A percentile compares a stretch with the other conserved stretches of the same genome.
Conservation (phyloP, 2,329 filamentous ascomycete species). For the Sarocladium strictum region DNA sequence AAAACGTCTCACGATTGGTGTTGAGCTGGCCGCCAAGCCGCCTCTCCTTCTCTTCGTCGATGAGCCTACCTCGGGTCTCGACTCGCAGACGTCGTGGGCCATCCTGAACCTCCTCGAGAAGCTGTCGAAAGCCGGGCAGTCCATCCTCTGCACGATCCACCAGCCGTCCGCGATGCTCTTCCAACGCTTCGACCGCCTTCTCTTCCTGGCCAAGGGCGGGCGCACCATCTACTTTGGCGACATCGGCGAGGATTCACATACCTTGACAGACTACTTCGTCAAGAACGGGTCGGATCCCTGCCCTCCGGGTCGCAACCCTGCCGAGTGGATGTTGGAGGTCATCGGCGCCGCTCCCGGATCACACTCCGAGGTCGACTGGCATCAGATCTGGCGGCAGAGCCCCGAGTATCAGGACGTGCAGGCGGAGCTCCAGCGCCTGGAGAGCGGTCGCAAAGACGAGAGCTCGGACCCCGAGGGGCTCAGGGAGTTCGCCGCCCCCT, state of each 20-base stretch:
- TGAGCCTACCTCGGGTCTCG: slow-evolving; percentile 52
- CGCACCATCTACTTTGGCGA: slow-evolving; percentile 77
- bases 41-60: slow-evolving; percentile 53
- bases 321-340: slow-evolving; percentile 59
- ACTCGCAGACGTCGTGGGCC: slow-evolving; percentile 53
- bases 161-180: slow-evolving; percentile 93
- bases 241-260: slow-evolving; percentile 56
- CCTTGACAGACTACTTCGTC: slow-evolving; percentile 55
- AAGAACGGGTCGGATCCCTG: slow-evolving; percentile 52
- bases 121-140: slow-evolving; percentile 44
- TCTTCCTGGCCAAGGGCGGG: slow-evolving; percentile 72
- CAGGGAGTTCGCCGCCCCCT: slow-evolving; percentile 66
- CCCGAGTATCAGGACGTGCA: slow-evolving; percentile 45
- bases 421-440: slow-evolving; percentile 43
- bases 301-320: slow-evolving; percentile 54
- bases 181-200: slow-evolving; percentile 77
- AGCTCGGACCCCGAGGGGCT: slow-evolving; percentile 26
- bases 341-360: slow-evolving; percentile 53
- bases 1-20: slow-evolving; percentile 52
- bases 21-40: slow-evolving; percentile 47
- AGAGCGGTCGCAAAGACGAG: not conserved
- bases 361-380: slow-evolving; percentile 52
- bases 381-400: slow-evolving; percentile 47
- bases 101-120: slow-evolving; percentile 54
- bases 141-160: slow-evolving; percentile 66